Evolutionary conservation across 192 early-diverging fungal species (phyloP), one percentile per base, ranked within the genome.

Genomic region (Powellomyces hirtus): DNA sequence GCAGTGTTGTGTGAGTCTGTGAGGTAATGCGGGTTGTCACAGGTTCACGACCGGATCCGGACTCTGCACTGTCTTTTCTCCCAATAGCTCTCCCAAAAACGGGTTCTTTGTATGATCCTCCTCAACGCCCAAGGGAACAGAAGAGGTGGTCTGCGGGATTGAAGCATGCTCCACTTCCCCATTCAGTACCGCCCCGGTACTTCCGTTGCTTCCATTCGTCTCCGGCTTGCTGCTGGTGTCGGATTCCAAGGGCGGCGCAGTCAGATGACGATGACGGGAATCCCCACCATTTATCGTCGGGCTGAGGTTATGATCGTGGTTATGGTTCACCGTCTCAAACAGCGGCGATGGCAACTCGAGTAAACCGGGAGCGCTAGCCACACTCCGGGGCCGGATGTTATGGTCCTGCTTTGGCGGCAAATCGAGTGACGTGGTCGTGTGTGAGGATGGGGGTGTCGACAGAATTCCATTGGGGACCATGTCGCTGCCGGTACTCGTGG

Each of bases 361-460:
- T 30, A 56, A 16, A 22, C 53, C 53, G 4, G 53, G 53, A 7
- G 53, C 53, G 16, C 53, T 56, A 22, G 53, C 53, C 53, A 56
- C 53, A 16, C 27, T 33, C 53, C 53, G 53, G 27, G 22, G 22
- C 16, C 31, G 53, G 27, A 26, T 33, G 31, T 31, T 22, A 30
- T 6, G 53, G 5, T 4, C 16, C 31, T 29, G 22, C 22, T 18
- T 56, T 56, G 53, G 5, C 46, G 46, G n/a, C 16, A 24, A 49
- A 5, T 18, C n/a, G 46, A 18, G n/a, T 5, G 2, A 26, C 27
- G 53, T 56, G 7, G 53, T 56, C 27, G 24, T 56, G 22, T 13
- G 29, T 56, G 27, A 33, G 3, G 53, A 31, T 29, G 24, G 16
- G 53, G 22, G 53, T 16, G 53, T 29, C 16, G 53, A 30, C 31